Evolutionary conservation across 1,284 basidiomycete species (phyloP), one percentile per base, ranked within the genome.

Genomic region (Apiotrichum akiyoshidainum): DNA sequence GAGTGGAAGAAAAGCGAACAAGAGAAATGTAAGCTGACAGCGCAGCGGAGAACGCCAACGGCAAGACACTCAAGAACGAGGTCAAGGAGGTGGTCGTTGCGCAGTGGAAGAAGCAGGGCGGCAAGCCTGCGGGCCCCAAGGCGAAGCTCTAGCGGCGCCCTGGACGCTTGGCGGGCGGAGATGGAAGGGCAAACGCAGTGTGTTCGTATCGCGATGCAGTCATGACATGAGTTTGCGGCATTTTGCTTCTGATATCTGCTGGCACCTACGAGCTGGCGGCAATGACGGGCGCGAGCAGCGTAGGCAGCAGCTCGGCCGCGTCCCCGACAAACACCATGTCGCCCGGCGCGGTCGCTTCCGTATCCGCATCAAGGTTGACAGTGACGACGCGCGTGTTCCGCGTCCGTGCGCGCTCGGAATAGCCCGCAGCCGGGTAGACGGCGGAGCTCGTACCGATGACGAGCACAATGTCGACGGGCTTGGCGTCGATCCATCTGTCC

Each of bases 51-150:
- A 60, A 60, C 19, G 62, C 59, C 21, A 64, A 60, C 22, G 59
- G 59, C 54, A 64, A 64, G 48, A 46, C 56, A 6, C 40, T 58
- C 39, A 64, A 64, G 54, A 55, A 53, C 37, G 58, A 64, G 10
- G 57, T 60, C 39, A 60, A 60, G 54, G 50, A 64, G 12, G 49
- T 65, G 2, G 57, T 73, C 1, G 50, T 57, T 2, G 48, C 56
- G 44, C 44, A 39, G 35, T 63, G 57, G 57, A 41, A 56, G 40
- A 41, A 35, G 48, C 61, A 63, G 52, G 57, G 60, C 4, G 47
- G 57, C 42, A 54, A 48, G 52, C 47, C 42, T 10, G 37, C 14
- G 1, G 50, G 50, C 40, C 35, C 52, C 42, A 58, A 55, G 54
- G 57, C 60, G 2, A 53, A 46, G 51, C 44, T 62, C 31, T 62